Base-by-base conservation (phyloP, 2,329 filamentous ascomycete genomes). In the Neonectria faginata region DNA sequence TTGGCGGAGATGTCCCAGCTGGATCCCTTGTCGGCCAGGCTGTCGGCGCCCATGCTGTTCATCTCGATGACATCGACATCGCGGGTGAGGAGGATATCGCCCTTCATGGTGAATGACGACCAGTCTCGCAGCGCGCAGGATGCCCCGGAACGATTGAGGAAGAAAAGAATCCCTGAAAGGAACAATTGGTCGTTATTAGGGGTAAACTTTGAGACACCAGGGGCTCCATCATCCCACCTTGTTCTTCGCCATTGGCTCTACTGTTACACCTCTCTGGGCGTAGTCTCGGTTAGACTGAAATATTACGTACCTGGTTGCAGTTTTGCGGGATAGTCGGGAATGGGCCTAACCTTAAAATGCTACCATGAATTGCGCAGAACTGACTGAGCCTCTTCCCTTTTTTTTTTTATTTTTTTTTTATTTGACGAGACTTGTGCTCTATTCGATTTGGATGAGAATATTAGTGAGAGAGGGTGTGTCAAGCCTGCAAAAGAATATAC, bases 61-160 rank as follows among this genome's bases (percentile, higher is more conserved):
- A 69, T 69, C 65, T 69, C 67, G 57, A 66, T 63, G 57, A 63
- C 62, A 10, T 70, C 59, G 36, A 70, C 66, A 60, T 73, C 64
- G 67, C 57, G 66, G 10, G 68, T 64, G 14, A 69, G 52, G 54
- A 64, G 44, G n/a, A 62, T 66, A 53, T 65, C 67, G 57, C 63
- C 64, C 62, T 72, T 70, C 63, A 68, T 64, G 36, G 27, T 56
- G 25, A 42, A 12, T 42, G 39, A 9, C 33, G 33, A n/a, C 33
- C 33, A 16, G 33, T 39, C 33, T 39, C 12, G 33, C 33, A 22
- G 33, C 39, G 39, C 18, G 39, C 39, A 42, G 39, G 39, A 42
- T 42, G 39, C n/a, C 39, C n/a, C n/a, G 39, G 39, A 42, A 42
- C 39, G 39, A 42, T 42, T 11, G 39, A 42, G 4, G 39, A 39